Conservation (phyloP, 2,329 filamentous ascomycete genomes). For the Colletotrichum musicola region DNA sequence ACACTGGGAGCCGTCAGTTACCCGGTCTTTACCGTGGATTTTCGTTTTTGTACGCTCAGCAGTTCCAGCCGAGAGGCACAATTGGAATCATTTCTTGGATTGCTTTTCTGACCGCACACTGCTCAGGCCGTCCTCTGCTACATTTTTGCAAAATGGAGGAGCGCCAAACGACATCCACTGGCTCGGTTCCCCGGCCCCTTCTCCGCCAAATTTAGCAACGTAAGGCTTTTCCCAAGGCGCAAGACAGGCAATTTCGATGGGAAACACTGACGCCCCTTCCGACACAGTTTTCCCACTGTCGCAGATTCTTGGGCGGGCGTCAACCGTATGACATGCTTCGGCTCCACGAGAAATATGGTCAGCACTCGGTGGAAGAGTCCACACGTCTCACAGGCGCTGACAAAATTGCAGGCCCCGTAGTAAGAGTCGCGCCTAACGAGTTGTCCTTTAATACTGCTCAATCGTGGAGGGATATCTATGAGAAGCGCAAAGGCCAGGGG, state of each 20-base stretch:
- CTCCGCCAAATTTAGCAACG: not conserved
- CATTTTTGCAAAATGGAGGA: not conserved
- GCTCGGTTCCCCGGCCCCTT: not conserved
- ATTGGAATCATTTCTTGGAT: not conserved
- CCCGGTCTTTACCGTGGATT: not conserved
- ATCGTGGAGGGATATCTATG: slow-evolving; percentile 39
- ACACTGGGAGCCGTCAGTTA: not conserved
- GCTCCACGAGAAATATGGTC: slow-evolving; percentile 9
- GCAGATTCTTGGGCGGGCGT: not conserved
- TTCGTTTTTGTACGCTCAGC: not conserved
- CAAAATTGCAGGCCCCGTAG: not conserved
- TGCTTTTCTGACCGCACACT: not conserved
- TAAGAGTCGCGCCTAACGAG: slow-evolving; percentile 11
- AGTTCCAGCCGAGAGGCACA: too few species aligned
- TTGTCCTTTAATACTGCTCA: slow-evolving; percentile 6
- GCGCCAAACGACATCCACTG: not conserved
- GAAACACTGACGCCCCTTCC: not conserved
- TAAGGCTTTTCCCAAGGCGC: not conserved
- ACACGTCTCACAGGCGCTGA: not conserved
- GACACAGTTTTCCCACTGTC: not conserved
- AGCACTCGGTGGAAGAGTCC: not conserved
- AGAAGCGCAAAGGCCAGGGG: slow-evolving; percentile 30
- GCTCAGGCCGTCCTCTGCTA: not conserved
- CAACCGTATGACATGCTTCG: slow-evolving; percentile 4
- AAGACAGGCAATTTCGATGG: not conserved